Conservation (phyloP, 345 rosid genomes). For the Moricandia moricandioides region DNA sequence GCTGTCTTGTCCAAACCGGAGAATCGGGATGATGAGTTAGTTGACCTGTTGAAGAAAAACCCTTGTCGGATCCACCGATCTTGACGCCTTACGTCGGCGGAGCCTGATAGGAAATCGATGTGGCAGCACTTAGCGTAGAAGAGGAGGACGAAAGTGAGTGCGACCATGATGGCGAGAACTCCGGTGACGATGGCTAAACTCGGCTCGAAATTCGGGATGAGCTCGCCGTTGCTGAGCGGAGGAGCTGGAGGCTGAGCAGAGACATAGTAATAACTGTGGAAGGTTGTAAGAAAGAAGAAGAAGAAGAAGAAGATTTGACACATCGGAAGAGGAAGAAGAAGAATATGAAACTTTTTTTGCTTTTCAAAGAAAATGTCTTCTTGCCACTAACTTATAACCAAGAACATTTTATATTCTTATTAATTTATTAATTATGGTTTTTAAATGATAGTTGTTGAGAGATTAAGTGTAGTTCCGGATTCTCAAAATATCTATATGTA, state of each 20-base stretch:
- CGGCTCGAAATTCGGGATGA: constrained; percentile 9
- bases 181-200: constrained; percentile 79
- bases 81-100: neutral
- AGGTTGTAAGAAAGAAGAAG: neutral
- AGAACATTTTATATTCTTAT: too few species aligned
- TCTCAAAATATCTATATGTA: too few species aligned
- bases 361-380: too few species aligned
- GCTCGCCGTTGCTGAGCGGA: constrained; percentile 29
- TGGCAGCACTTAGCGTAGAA: neutral
- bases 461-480: too few species aligned
- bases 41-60: constrained; percentile 29
- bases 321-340: constrained; percentile 19
- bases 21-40: constrained; percentile 42
- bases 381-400: too few species aligned
- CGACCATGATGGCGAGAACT: constrained; percentile 38
- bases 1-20: constrained; percentile 80
- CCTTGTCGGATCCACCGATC: constrained; percentile 1
- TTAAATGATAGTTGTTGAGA: too few species aligned
- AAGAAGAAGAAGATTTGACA: constrained; percentile 27
- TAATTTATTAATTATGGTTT: too few species aligned
- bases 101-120: constrained; percentile 30
- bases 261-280: constrained; percentile 19
- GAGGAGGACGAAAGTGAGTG: too few species aligned
- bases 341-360: neutral
- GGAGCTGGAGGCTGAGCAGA: constrained; percentile 37